phyloP scores from a whole-genome alignment of 768 basidiomycete species.

The Erythrobasidium yunnanense region DNA sequence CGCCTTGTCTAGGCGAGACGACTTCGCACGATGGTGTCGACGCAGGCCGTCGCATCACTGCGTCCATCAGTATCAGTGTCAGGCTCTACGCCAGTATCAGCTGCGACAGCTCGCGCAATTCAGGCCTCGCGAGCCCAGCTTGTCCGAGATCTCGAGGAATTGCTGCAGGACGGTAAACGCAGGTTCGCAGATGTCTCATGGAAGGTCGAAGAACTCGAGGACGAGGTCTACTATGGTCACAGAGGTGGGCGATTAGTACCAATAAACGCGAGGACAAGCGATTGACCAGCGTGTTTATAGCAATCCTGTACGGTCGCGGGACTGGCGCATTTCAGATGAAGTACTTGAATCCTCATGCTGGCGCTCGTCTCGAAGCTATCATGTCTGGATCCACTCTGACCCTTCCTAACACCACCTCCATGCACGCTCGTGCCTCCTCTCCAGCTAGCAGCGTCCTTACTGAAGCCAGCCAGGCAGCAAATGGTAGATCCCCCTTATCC shows the following conservation, averaged over 20 bases:
- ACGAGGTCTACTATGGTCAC: constrained; percentile 70
- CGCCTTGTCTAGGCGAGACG: no score
- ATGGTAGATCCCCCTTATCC: constrained; percentile 49
- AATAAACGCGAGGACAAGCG: neutral
- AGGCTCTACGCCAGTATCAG: neutral
- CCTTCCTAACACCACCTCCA: no score
- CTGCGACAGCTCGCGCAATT: constrained; percentile 1
- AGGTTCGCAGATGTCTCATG: constrained; percentile 22
- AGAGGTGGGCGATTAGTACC: constrained; percentile 58
- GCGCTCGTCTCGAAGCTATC: constrained; percentile 45
- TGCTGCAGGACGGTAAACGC: neutral
- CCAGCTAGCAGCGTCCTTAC: no score
- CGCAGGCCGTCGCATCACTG: no score
- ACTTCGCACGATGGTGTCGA: no score
- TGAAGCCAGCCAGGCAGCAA: constrained; percentile 46
- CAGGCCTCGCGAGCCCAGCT: neutral
- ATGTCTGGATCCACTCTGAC: no score
- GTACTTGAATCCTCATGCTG: constrained; percentile 58
- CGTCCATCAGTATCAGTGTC: no score
- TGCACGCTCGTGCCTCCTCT: no score
- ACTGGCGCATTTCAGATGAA: constrained; percentile 80
- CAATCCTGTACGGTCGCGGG: constrained; percentile 87
- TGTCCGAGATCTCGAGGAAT: neutral
- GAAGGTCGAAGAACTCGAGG: constrained; percentile 34
- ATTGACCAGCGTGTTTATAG: constrained; percentile 44